Evolutionary conservation across 345 rosid species (phyloP).

Genomic region (Excoecaria agallocha): DNA sequence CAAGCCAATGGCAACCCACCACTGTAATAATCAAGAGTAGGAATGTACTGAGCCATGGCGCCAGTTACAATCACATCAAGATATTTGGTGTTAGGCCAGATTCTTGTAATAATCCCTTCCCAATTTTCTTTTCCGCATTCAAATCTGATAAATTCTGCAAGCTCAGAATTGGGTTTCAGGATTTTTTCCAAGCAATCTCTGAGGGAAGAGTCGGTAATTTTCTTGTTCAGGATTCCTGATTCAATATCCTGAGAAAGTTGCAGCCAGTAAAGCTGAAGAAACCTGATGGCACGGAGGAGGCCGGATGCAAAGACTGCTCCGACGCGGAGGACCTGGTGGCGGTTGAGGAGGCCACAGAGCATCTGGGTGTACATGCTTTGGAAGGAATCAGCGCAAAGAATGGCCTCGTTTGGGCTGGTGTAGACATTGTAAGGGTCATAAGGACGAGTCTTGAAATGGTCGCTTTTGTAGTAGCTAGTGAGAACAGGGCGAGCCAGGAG

Average conservation of each 20-base stretch:
- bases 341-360: constrained; percentile 38
- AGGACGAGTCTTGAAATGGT: constrained; percentile 38
- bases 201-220: constrained; percentile 30
- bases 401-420: constrained; percentile 41
- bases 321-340: constrained; percentile 36
- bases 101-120: constrained; percentile 37
- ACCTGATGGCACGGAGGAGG: constrained; percentile 40
- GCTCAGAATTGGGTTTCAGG: constrained; percentile 27
- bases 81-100: constrained; percentile 45
- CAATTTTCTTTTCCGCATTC: constrained; percentile 32
- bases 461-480: constrained; percentile 45
- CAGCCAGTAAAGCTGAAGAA: constrained; percentile 38
- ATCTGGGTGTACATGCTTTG: constrained; percentile 46
- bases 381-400: constrained; percentile 42
- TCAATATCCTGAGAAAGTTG: constrained; percentile 31
- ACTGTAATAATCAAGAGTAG: constrained; percentile 39
- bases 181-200: constrained; percentile 21
- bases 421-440: constrained; percentile 40
- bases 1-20: constrained; percentile 37
- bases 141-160: constrained; percentile 26
- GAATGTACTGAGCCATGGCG: constrained; percentile 48
- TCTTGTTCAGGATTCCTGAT: constrained; percentile 30
- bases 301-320: constrained; percentile 47
- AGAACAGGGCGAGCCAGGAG: constrained; percentile 45
- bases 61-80: constrained; percentile 45